Evolutionary conservation across 2,329 filamentous ascomycete species (phyloP).

Genomic region (Diaporthe citriasiana): DNA sequence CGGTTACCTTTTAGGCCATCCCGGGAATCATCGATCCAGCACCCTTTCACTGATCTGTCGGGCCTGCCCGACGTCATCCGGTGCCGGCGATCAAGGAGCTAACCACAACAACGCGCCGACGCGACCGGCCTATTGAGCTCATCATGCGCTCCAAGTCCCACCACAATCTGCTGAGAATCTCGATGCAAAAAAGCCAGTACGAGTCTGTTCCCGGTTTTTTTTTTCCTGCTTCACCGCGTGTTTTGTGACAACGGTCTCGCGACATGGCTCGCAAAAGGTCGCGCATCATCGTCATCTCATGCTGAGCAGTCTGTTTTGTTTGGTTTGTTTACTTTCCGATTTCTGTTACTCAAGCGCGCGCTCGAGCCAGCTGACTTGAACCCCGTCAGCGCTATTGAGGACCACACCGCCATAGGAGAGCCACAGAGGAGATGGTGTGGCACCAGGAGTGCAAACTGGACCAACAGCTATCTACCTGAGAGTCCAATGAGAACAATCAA

Average conservation of each 20-base stretch:
- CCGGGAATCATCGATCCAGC: constrained; percentile 37
- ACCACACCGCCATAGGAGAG: constrained; percentile 28
- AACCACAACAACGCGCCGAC: constrained; percentile 38
- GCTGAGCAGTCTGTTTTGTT: background rate
- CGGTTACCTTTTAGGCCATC: constrained; percentile 5
- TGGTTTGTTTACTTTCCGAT: constrained; percentile 42
- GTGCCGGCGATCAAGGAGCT: constrained; percentile 36
- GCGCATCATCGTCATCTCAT: constrained; percentile 27
- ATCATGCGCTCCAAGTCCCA: constrained; percentile 21
- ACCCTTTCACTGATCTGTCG: constrained; percentile 38
- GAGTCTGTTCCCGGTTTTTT: constrained; percentile 35
- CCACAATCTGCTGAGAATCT: constrained; percentile 29
- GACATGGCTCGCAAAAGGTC: background rate
- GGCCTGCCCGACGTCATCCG: constrained; percentile 39
- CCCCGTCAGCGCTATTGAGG: constrained; percentile 19
- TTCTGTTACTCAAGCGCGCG: constrained; percentile 6
- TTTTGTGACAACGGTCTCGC: background rate
- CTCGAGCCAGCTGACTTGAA: constrained; percentile 26
- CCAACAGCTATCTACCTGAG: constrained; percentile 21
- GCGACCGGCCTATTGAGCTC: constrained; percentile 33
- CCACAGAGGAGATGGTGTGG: background rate
- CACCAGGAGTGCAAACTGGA: constrained; percentile 16
- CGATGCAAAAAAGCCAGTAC: constrained; percentile 8
- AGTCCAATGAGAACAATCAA: constrained; percentile 3
- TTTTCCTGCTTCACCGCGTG: constrained; percentile 15